Evolutionary conservation across 345 rosid species (phyloP).

Genomic region (Citropsis articulata): DNA sequence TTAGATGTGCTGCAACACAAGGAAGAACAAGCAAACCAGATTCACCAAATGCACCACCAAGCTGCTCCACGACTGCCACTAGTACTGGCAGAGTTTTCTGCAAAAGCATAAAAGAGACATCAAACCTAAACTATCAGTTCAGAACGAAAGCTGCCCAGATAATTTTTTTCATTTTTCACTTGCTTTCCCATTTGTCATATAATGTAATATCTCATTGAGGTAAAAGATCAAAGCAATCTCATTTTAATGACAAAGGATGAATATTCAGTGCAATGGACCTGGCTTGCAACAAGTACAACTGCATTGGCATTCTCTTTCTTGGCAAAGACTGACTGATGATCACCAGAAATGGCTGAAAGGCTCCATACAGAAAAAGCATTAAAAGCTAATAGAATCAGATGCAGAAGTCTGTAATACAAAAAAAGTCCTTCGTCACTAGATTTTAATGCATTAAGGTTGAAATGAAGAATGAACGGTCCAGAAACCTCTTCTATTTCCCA

Average conservation of each 20-base stretch:
- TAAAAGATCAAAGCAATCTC: background rate
- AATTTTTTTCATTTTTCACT: background rate
- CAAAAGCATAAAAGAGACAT: conserved; percentile 11
- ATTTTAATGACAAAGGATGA: background rate
- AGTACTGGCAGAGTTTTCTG: conserved; percentile 91
- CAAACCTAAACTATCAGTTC: background rate
- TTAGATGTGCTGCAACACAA: conserved; percentile 84
- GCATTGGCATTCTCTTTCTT: conserved; percentile 67
- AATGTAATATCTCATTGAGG: no score
- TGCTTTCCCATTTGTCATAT: no score
- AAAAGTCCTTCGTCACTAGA: conserved; percentile 17
- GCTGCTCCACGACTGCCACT: conserved; percentile 87
- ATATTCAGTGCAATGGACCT: conserved; percentile 34
- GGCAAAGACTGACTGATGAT: conserved; percentile 42
- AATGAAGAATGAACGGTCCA: background rate
- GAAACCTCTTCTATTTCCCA: background rate
- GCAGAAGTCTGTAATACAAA: conserved; percentile 54
- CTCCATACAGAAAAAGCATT: conserved; percentile 53
- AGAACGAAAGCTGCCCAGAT: background rate
- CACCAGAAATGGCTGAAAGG: conserved; percentile 52
- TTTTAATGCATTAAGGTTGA: background rate
- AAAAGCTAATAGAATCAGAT: conserved; percentile 60
- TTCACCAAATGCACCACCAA: conserved; percentile 84
- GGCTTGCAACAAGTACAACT: conserved; percentile 78
- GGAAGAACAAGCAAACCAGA: conserved; percentile 88